Base-by-base conservation (phyloP, 2,329 filamentous ascomycete species). In the Myriosclerotinia curreyana region DNA sequence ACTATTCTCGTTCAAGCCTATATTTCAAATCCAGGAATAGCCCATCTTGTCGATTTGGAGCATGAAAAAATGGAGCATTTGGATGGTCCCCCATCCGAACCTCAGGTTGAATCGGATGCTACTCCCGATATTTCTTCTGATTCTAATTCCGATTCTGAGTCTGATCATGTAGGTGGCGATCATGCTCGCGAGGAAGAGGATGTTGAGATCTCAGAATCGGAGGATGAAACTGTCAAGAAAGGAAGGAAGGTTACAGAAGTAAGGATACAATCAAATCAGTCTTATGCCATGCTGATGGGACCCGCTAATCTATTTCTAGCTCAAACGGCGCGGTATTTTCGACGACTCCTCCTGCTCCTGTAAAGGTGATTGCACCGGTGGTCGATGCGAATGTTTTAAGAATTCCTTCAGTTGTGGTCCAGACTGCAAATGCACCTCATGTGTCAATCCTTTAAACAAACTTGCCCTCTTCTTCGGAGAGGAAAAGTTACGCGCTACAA, bases 1-100 rank as follows among this genome's bases (percentile, higher is more conserved):
- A 56, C 53, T 17, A 38, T 62, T 31, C 60, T 62, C 17, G 60
- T 62, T n/a, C 60, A 62, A 31, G 60, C 60, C 7, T 62, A 62
- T 28, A n/a, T 56, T 50, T 48, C 60, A 4, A 42, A 56, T 56
- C 51, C 60, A 20, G 40, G 25, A 5, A 56, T 48, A 34, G 60
- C 60, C 31, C 60, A 48, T 31, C 42, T 55, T 8, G 31, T 62
- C 17, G 60, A 62, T 36, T 36, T 55, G 14, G 60, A 62, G 22
- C 60, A 62, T 49, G 60, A 31, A 12, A 62, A 62, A 31, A 62
- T 62, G 59, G 49, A 53, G 28, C 59, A 53, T 62, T 14, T 52
- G 17, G 8, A 49, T 6, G 22, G 28, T 7, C 2, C 60, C n/a
- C n/a, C 40, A 1, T 54, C 60, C 7, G 60, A 53, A 62, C 38